These are phyloP conservation scores for Citrus sinensis DNA, from an alignment of 345 rosid species.

Conservation along the genomic window DVS_A1.0 CM039162.1:31793001-31793500, in stretches of 20 bases:
- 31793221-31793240: background rate
- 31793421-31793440: background rate
- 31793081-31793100: background rate
- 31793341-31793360: background rate
- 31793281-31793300: background rate
- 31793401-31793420: background rate
- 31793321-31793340: background rate
- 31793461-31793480: background rate
- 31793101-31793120: background rate
- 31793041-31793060: background rate
- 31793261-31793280: too few relatives aligned
- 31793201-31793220: background rate
- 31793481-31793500: background rate
- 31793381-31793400: background rate
- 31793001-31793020: background rate
- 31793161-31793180: background rate
- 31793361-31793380: background rate
- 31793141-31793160: background rate
- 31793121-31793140: background rate
- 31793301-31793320: background rate
- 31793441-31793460: background rate
- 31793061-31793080: background rate
- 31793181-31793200: background rate
- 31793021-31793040: background rate
- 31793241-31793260: background rate